Percentiles rank a stretch among this genome's conserved stretches.
Conservation (phyloP, 192 early-diverging fungal species). For the Lunasporangiospora selenospora region DNA sequence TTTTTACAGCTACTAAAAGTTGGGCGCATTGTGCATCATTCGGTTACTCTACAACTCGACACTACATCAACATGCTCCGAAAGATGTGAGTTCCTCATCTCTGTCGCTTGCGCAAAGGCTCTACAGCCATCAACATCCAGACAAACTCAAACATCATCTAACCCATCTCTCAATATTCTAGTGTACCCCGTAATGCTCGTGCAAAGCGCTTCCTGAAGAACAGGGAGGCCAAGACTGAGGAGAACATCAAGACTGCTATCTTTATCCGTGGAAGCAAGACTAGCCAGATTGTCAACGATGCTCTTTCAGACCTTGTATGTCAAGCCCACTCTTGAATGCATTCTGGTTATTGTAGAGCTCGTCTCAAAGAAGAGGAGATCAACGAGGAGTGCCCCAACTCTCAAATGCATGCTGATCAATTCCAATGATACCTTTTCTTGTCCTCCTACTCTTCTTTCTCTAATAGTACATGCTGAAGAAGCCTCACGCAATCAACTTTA, state of each 20-base stretch:
- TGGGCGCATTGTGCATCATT: too few species aligned
- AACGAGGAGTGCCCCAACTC: neutral
- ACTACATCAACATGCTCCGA: too few species aligned
- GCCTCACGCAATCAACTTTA: conserved; percentile 87
- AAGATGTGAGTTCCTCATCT: neutral
- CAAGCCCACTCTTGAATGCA: neutral
- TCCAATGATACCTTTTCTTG: neutral
- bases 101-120: neutral
- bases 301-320: conserved; percentile 88
- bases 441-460: neutral
- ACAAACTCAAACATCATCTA: too few species aligned
- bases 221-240: conserved; percentile 88
- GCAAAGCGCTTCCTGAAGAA: conserved; percentile 86
- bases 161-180: conserved; percentile 15
- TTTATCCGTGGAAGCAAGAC: conserved; percentile 89
- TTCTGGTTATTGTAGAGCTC: neutral
- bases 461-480: conserved; percentile 86
- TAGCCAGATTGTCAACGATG: conserved; percentile 81
- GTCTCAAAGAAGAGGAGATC: neutral
- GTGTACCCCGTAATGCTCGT: conserved; percentile 90
- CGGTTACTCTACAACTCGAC: too few species aligned
- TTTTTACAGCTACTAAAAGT: too few species aligned
- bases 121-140: neutral
- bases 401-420: neutral
- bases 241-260: conserved; percentile 91